Evolutionary conservation across 768 basidiomycete species (phyloP).

Genomic region (Pleurotus djamor): DNA sequence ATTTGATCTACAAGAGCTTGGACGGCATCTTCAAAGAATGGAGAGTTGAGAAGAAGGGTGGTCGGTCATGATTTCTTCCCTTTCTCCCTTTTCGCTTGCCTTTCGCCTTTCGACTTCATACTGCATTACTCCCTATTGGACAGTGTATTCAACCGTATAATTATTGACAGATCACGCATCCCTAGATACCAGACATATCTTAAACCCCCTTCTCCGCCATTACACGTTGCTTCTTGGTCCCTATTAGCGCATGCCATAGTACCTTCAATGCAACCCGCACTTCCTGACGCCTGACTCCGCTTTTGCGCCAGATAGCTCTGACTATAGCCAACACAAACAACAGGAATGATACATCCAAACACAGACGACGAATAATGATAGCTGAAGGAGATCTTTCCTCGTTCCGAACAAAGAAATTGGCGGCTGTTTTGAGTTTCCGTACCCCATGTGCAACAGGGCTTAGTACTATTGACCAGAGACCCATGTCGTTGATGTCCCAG

Average conservation of each 20-base stretch:
- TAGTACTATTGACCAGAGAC: conserved; percentile 77
- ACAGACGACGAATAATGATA: conserved; percentile 69
- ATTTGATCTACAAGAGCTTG: conserved; percentile 85
- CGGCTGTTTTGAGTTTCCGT: conserved; percentile 44
- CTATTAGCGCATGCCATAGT: conserved; percentile 71
- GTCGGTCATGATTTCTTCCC: conserved; percentile 28
- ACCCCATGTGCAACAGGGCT: conserved; percentile 59
- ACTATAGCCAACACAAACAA: conserved; percentile 59
- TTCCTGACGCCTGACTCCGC: conserved; percentile 67
- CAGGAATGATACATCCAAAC: conserved; percentile 77
- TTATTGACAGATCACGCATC: background rate
- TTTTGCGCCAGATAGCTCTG: conserved; percentile 62
- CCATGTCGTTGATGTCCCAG: conserved; percentile 81
- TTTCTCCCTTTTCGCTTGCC: background rate
- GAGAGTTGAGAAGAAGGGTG: conserved; percentile 79
- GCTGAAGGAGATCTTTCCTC: conserved; percentile 64
- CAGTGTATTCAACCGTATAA: background rate
- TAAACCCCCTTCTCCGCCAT: conserved; percentile 54
- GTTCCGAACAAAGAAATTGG: conserved; percentile 56
- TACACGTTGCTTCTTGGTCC: conserved; percentile 40
- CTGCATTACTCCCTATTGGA: background rate
- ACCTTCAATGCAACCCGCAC: conserved; percentile 61
- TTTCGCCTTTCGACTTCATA: background rate
- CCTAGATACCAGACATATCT: conserved; percentile 1
- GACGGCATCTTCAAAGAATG: conserved; percentile 96